Conservation (phyloP, 2,329 filamentous ascomycete genomes). For the Trichoderma asperellum region DNA sequence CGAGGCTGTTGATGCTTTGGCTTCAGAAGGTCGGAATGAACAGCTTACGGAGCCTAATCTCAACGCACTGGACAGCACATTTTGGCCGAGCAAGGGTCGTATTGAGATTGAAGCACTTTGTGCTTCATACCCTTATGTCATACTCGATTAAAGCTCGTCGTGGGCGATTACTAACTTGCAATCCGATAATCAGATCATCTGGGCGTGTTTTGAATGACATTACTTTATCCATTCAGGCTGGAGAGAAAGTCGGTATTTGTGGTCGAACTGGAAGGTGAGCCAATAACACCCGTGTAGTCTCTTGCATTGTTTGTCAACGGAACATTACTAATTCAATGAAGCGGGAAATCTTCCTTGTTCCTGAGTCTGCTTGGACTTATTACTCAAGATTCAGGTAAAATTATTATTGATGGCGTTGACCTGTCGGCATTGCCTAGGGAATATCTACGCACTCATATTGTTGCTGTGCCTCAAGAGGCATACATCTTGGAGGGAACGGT, state of each 20-base stretch:
- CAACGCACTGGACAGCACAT: not conserved
- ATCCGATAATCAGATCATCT: not conserved
- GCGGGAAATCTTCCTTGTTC: constrained; percentile 37
- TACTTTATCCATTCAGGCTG: constrained; percentile 35
- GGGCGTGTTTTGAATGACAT: constrained; percentile 33
- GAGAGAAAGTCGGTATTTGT: constrained; percentile 41
- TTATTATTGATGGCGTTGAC: constrained; percentile 42
- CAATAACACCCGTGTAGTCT: not conserved
- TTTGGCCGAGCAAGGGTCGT: not conserved
- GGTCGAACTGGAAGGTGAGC: constrained; percentile 38
- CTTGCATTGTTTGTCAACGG: not conserved
- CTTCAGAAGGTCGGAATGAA: not conserved
- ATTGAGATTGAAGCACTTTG: not conserved
- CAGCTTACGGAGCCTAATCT: not conserved
- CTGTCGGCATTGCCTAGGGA: constrained; percentile 32
- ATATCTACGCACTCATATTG: constrained; percentile 46
- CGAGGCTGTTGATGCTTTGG: not conserved
- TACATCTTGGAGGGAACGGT: constrained; percentile 53
- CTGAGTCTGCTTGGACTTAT: constrained; percentile 43
- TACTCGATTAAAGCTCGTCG: not conserved
- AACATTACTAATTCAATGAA: not conserved
- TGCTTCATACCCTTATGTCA: not conserved
- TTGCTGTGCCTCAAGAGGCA: constrained; percentile 55
- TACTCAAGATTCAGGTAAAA: constrained; percentile 41
- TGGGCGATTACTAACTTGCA: not conserved